Base-by-base conservation (phyloP, 1,284 basidiomycete genomes). In the Leccinum griseonigrum region DNA sequence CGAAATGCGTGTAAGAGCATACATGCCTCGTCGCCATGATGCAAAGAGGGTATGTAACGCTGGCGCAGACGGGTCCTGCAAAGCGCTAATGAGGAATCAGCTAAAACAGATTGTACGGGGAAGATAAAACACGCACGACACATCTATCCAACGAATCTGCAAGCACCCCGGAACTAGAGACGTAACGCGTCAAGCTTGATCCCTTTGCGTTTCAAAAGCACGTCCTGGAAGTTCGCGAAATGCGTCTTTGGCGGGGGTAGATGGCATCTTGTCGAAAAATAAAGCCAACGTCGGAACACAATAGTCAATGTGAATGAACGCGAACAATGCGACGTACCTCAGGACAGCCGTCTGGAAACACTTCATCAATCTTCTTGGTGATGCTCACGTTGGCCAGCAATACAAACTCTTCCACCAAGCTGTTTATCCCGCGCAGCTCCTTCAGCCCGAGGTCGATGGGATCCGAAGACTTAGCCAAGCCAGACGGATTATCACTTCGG, bases 371-470 rank as follows among this genome's bases (percentile, higher is more conserved):
- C 75, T 91, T 92, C 69, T 81, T 79, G 9, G 97, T 97, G 0
- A 98, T 97, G 64, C 91, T 94, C 67, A 97, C 92, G 71, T 99
- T 99, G 29, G 97, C 97, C 61, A 99, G 85, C 64, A 99, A 80
- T 97, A 99, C 99, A 76, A 99, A 99, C 76, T 99, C 97, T 74
- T 99, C 97, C 2, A 99, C 97, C 9, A 99, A 79, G 66, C 92
- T 95, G 74, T 99, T 99, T 11, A 97, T 99, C 78, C 98, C 96
- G 38, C 85, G 79, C 71, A 93, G 76, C 71, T 95, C 90, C 76
- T 99, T 99, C 74, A 97, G 95, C 77, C 98, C 96, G 4, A 99
- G 96, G 68, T 98, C 96, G 65, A 98, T 94, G 0, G 97, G 97
- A 60, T 95, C 97, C 0, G 93, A 91, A 1, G 91, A 92, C 74